These are phyloP conservation scores for Neurospora sp. DNA, from an alignment of 495 filamentous ascomycete genomes.

Conservation along the genomic window DNA sequence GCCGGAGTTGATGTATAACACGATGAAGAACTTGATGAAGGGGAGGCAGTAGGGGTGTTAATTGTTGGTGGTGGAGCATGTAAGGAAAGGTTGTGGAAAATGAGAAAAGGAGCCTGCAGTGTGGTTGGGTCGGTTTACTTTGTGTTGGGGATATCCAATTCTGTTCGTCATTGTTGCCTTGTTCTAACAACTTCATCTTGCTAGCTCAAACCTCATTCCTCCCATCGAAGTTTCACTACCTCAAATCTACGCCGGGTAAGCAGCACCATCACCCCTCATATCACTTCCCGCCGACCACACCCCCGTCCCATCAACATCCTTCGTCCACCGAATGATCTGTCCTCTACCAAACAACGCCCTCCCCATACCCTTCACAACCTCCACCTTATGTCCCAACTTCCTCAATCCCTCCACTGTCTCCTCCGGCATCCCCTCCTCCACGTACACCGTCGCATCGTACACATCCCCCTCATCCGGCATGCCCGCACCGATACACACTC, in stretches of 20 bases:
- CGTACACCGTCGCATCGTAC: slow-evolving; percentile 44
- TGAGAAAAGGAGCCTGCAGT: neutral
- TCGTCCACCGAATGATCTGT: slow-evolving; percentile 65
- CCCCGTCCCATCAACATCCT: slow-evolving; percentile 57
- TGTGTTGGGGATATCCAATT: neutral
- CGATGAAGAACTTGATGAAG: slow-evolving; percentile 62
- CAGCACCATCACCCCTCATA: slow-evolving; percentile 77
- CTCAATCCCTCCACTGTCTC: slow-evolving; percentile 55
- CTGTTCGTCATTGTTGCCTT: neutral
- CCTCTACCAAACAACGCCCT: slow-evolving; percentile 79
- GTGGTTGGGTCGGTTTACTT: neutral
- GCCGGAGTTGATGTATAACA: slow-evolving; percentile 66
- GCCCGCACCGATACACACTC: slow-evolving; percentile 69
- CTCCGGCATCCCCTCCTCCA: slow-evolving; percentile 77
- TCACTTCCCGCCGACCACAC: slow-evolving; percentile 86
- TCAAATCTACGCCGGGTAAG: slow-evolving; percentile 47
- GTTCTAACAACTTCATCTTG: neutral
- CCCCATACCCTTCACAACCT: slow-evolving; percentile 55
- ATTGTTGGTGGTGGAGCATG: neutral
- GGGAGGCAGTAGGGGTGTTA: slow-evolving; percentile 7
- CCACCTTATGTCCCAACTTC: slow-evolving; percentile 61
- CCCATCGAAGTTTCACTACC: neutral
- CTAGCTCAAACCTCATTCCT: neutral
- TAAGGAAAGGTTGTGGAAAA: neutral
- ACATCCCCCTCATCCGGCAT: slow-evolving; percentile 42